These are phyloP conservation scores for Penicillium flavigenum DNA, from an alignment of 495 filamentous ascomycete species.

Conservation along the genomic window DNA sequence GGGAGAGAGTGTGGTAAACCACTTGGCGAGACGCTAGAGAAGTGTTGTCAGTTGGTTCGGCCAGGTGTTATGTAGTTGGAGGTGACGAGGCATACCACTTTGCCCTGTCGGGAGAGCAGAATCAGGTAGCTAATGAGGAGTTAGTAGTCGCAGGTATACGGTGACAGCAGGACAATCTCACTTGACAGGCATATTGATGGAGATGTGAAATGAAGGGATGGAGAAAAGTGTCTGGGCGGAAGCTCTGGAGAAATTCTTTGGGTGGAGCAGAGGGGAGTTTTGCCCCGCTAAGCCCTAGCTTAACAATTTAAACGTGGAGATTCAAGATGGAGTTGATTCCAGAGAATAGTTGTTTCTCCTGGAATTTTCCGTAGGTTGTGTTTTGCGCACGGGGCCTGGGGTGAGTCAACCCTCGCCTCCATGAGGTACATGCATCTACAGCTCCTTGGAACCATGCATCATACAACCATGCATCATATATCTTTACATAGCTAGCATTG, in stretches of 20 bases:
- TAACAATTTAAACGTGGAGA: constrained; percentile 9
- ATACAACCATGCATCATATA: not conserved
- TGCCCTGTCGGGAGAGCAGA: constrained; percentile 94
- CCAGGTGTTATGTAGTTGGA: constrained; percentile 30
- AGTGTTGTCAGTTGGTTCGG: constrained; percentile 31
- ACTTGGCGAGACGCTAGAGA: constrained; percentile 90
- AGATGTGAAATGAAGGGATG: constrained; percentile 20
- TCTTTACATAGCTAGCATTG: not conserved
- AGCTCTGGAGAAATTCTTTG: constrained; percentile 43
- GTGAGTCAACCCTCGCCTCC: constrained; percentile 13
- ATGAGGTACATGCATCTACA: not conserved
- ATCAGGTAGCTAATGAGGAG: constrained; percentile 78
- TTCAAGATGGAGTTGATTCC: not conserved
- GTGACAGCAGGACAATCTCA: constrained; percentile 31
- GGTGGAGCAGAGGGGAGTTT: constrained; percentile 31
- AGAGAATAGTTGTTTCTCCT: not conserved
- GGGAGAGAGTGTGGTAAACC: constrained; percentile 97
- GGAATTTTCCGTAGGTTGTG: not conserved
- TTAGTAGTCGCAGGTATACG: constrained; percentile 31
- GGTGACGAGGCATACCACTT: constrained; percentile 74
- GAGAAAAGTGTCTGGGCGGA: constrained; percentile 28
- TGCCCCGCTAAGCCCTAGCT: constrained; percentile 37
- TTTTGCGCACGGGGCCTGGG: constrained; percentile 8
- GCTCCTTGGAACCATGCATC: not conserved
- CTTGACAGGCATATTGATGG: constrained; percentile 60